Conservation (phyloP, 352 stramenopile species). For the Pythium myriotylum region DNA sequence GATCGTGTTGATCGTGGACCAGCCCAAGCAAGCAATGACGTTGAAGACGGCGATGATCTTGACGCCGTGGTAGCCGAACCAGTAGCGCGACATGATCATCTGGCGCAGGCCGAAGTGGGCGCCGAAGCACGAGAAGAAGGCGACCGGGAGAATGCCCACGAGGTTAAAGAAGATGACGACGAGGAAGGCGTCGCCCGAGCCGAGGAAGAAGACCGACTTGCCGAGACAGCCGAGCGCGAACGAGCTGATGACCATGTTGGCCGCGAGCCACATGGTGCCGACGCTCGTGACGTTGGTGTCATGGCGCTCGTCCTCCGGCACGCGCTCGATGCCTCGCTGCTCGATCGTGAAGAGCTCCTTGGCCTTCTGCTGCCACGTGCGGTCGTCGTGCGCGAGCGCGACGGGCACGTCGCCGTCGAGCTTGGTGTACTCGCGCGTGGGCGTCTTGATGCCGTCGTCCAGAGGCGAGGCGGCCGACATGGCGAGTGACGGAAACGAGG, state of each 20-base stretch:
- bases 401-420: conserved; percentile 28
- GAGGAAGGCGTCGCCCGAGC: conserved; percentile 43
- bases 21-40: conserved; percentile 44
- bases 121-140: conserved; percentile 49
- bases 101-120: conserved; percentile 46
- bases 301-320: conserved; percentile 45
- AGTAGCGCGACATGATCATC: conserved; percentile 55
- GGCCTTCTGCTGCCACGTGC: conserved; percentile 22
- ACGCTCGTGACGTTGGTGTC: conserved; percentile 46
- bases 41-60: conserved; percentile 50
- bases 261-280: conserved; percentile 46
- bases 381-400: not conserved
- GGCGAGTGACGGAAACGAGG: not conserved
- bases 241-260: conserved; percentile 52
- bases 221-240: conserved; percentile 49
- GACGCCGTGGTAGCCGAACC: conserved; percentile 49
- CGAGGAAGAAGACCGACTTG: conserved; percentile 49
- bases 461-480: conserved; percentile 5
- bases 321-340: conserved; percentile 48
- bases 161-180: conserved; percentile 49
- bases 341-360: conserved; percentile 42
- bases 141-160: conserved; percentile 44
- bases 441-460: conserved; percentile 18
- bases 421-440: conserved; percentile 26
- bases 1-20: conserved; percentile 52